Base-by-base conservation (phyloP, 163 green algal genomes). In the Coccomyxa subellipsoidea region DNA sequence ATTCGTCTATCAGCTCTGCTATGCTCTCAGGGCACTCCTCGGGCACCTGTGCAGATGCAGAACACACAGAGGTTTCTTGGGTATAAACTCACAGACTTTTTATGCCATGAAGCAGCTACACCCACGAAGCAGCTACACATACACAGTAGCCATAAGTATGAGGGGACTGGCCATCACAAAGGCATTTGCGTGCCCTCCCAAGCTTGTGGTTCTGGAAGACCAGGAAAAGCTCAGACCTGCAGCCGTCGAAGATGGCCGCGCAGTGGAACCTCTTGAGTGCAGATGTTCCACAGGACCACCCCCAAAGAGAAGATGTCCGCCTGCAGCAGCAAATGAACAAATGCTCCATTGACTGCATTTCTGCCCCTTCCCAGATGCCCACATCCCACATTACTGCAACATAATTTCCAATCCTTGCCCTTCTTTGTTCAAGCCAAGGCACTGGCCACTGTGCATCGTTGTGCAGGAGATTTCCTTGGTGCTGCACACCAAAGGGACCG, bases 1-100 rank as follows among this genome's bases (percentile, higher is more conserved):
- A 78, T 1, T 78, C 72, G 27, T 78, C 72, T 7, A 78, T 78
- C 0, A 78, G 72, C 72, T 78, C 31, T 31, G 72, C 72, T 78
- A 78, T 53, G 36, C 37, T 53, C 27, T 10, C 27, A 38, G 72
- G 72, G 72, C 72, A 78, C 9, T 78, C 72, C 72, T 54, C 72
- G 27, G 72, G 72, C 72, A 78, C 72, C 72, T 78, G 72, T 25
- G 69, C 12, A 77, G 12, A 18, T 15, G 25, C 69, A 77, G 12
- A 23, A 78, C n/a, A 78, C 15, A 32, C 36, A 47, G 72, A 15
- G n/a, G 15, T n/a, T n/a, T n/a, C n/a, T n/a, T n/a, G n/a, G n/a
- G n/a, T n/a, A n/a, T n/a, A n/a, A n/a, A n/a, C n/a, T n/a, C n/a
- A n/a, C n/a, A n/a, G n/a, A n/a, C n/a, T n/a, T n/a, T n/a, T n/a